Percentiles rank a stretch among this genome's conserved stretches.
phyloP scores from a whole-genome alignment of 495 filamentous ascomycete species.

The Xylaria grammica region DNA sequence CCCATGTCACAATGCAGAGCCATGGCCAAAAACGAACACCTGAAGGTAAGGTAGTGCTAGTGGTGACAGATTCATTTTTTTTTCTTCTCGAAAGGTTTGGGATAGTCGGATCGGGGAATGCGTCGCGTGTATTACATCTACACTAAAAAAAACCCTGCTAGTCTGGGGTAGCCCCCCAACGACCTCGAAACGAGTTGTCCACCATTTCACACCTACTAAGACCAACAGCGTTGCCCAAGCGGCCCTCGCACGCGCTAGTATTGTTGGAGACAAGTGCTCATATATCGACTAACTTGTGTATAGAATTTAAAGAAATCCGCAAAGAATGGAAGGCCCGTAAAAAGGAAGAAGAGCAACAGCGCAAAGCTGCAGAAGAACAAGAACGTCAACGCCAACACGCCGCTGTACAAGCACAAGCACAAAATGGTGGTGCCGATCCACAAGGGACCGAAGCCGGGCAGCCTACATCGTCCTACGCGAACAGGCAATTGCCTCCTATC shows the following conservation, averaged over 20 bases:
- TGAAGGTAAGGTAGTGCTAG: slow-evolving; percentile 74
- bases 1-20: slow-evolving; percentile 97
- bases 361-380: slow-evolving; percentile 91
- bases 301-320: slow-evolving; percentile 99
- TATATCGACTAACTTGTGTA: slow-evolving; percentile 10
- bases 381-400: slow-evolving; percentile 69
- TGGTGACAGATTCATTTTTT: neutral
- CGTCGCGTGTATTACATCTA: neutral
- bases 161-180: neutral
- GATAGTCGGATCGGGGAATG: neutral
- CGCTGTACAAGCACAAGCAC: slow-evolving; percentile 46
- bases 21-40: slow-evolving; percentile 92
- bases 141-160: neutral
- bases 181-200: neutral
- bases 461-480: slow-evolving; percentile 64
- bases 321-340: slow-evolving; percentile 99
- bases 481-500: slow-evolving; percentile 78
- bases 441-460: slow-evolving; percentile 54
- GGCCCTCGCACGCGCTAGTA: neutral
- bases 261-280: neutral
- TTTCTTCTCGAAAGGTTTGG: no score
- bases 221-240: neutral
- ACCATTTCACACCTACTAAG: neutral
- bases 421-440: slow-evolving; percentile 40
- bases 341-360: slow-evolving; percentile 93